Evolutionary conservation across 2,329 filamentous ascomycete genomes (phyloP).

Genomic region (Diaporthe citrichinensis): DNA sequence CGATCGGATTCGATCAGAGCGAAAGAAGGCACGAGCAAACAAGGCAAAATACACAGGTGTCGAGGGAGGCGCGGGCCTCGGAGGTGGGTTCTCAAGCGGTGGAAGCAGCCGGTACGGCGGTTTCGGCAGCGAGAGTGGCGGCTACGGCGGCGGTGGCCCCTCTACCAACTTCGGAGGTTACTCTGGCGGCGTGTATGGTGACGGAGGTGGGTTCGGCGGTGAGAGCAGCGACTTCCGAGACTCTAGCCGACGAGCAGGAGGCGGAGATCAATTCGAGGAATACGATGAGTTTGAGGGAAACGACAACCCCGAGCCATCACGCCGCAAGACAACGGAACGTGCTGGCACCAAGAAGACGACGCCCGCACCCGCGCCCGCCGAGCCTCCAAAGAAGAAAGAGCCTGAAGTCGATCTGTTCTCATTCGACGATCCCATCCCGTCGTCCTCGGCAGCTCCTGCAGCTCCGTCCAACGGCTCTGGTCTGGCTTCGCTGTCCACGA

Average conservation of each 20-base stretch:
- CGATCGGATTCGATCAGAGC: conserved; percentile 83
- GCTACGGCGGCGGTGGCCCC: conserved; percentile 74
- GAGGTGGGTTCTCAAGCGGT: conserved; percentile 67
- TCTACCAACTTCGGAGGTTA: conserved; percentile 68
- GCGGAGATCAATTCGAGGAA: conserved; percentile 86
- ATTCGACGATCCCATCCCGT: conserved; percentile 82
- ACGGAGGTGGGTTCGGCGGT: conserved; percentile 93
- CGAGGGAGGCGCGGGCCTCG: conserved; percentile 80
- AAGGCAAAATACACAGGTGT: conserved; percentile 97
- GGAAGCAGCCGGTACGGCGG: conserved; percentile 80
- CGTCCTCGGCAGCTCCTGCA: conserved; percentile 59
- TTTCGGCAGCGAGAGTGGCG: conserved; percentile 89
- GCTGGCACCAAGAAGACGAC: conserved; percentile 71
- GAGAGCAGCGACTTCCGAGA: conserved; percentile 80
- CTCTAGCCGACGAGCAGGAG: conserved; percentile 61
- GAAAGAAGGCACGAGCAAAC: conserved; percentile 91
- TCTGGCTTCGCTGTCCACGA: conserved; percentile 61
- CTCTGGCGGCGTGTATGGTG: conserved; percentile 87
- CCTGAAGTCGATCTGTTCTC: conserved; percentile 95
- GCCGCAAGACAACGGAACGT: conserved; percentile 47
- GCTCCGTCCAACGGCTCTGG: conserved; percentile 63
- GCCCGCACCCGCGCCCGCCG: conserved; percentile 53
- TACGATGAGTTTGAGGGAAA: conserved; percentile 97
- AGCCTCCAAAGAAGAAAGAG: conserved; percentile 84
- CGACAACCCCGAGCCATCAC: conserved; percentile 58